Percentiles rank a stretch among this genome's conserved stretches.
Conservation (phyloP, 1,139 yeast species). For the Pichia sp. region DNA sequence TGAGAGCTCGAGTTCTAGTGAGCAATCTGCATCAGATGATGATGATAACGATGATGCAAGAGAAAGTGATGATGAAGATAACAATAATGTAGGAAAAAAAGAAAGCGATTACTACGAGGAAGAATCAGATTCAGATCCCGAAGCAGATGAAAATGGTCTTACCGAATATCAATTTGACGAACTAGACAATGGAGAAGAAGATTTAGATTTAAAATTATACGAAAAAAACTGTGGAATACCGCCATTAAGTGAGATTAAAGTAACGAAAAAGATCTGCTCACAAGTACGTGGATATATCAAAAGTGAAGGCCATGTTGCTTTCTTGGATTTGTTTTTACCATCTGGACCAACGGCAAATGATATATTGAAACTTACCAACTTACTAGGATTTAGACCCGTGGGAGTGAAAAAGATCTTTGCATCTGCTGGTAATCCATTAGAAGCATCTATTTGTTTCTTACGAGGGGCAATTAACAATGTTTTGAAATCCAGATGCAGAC, state of each 20-base stretch:
- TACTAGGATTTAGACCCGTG: slow-evolving; percentile 51
- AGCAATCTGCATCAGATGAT: too few relatives aligned
- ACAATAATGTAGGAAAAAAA: too few relatives aligned
- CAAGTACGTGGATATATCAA: slow-evolving; percentile 61
- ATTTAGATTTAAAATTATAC: slow-evolving; percentile 9
- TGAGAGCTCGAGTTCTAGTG: slow-evolving; percentile 2
- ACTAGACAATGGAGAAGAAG: slow-evolving; percentile 11
- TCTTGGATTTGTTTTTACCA: slow-evolving; percentile 53
- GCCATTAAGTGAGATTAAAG: slow-evolving; percentile 20
- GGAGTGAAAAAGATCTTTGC: slow-evolving; percentile 40
- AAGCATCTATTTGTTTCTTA: slow-evolving; percentile 50
- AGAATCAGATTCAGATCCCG: too few relatives aligned
- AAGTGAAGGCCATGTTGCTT: slow-evolving; percentile 52
- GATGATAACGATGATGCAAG: too few relatives aligned
- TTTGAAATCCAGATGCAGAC: slow-evolving; percentile 49
- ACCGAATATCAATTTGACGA: slow-evolving; percentile 16
- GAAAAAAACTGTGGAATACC: slow-evolving; percentile 16
- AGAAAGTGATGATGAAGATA: too few relatives aligned
- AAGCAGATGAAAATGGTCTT: slow-evolving; percentile 17
- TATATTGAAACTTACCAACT: slow-evolving; percentile 45
- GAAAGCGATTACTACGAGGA: too few relatives aligned
- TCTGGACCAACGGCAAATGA: slow-evolving; percentile 55
- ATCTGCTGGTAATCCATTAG: slow-evolving; percentile 19
- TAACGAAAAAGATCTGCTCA: slow-evolving; percentile 40
- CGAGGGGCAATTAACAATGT: slow-evolving; percentile 64